phyloP scores from a whole-genome alignment of 768 basidiomycete species.

The Termitomyces sp. region DNA sequence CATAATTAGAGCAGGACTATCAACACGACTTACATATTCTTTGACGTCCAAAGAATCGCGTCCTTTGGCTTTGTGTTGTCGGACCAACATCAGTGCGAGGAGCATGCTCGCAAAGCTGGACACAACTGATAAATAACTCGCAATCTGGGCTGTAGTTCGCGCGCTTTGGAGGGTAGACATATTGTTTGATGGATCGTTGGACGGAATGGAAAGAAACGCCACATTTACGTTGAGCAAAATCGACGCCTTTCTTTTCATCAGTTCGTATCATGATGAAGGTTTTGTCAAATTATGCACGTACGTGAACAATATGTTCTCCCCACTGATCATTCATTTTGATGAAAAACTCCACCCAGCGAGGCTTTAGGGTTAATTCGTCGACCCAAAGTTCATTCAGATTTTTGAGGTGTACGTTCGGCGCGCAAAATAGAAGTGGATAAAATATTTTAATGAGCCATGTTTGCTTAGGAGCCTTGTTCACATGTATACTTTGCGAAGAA shows the following conservation, averaged over 20 bases:
- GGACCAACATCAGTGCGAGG: no score
- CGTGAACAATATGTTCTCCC: conserved; percentile 42
- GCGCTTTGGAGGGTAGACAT: conserved; percentile 4
- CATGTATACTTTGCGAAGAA: conserved; percentile 31
- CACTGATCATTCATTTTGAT: conserved; percentile 36
- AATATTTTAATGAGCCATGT: conserved; percentile 32
- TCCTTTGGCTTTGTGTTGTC: no score
- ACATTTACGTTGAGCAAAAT: conserved; percentile 50
- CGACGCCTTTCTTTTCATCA: conserved; percentile 36
- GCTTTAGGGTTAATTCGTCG: conserved; percentile 36
- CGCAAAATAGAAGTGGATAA: conserved; percentile 43
- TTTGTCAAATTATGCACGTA: conserved; percentile 19
- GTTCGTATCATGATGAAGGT: conserved; percentile 22
- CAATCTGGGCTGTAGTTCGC: conserved; percentile 32
- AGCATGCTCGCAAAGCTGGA: conserved; percentile 41
- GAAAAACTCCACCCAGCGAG: conserved; percentile 40
- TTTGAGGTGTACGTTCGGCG: conserved; percentile 41
- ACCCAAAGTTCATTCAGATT: conserved; percentile 46
- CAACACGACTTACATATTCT: no score
- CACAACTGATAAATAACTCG: conserved; percentile 44
- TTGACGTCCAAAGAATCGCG: no score
- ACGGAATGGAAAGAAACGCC: conserved; percentile 42
- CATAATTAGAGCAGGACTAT: no score
- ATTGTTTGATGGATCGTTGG: conserved; percentile 37
- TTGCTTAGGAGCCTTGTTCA: conserved; percentile 17